Percentiles rank a stretch among this genome's conserved stretches.
Evolutionary conservation across 805 yeast genomes (phyloP).

Genomic region (Myxozyma udenii): DNA sequence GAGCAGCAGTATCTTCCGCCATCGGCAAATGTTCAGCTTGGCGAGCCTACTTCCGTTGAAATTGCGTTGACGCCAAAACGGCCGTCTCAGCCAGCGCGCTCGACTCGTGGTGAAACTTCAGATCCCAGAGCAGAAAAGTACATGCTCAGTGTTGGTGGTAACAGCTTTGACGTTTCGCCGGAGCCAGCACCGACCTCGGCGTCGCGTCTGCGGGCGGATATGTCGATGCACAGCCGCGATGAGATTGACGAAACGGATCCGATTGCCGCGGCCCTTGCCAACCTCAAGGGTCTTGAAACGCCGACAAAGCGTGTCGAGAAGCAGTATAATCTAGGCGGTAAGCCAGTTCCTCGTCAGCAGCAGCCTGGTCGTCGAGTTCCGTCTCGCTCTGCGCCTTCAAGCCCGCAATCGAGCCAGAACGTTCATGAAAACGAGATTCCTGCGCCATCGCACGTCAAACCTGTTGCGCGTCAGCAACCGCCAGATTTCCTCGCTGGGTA

Average conservation of each 20-base stretch:
- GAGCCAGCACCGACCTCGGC: not conserved
- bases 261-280: constrained; percentile 53
- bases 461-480: constrained; percentile 10
- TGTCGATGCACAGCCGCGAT: not conserved
- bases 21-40: not conserved
- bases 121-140: constrained; percentile 21
- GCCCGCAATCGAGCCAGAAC: constrained; percentile 22
- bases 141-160: constrained; percentile 27
- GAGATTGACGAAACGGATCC: constrained; percentile 44
- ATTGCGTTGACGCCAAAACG: not conserved
- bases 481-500: constrained; percentile 6
- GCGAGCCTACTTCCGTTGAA: constrained; percentile 4
- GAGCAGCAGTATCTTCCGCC: not conserved
- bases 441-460: constrained; percentile 13
- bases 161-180: constrained; percentile 18
- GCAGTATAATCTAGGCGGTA: constrained; percentile 9
- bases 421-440: constrained; percentile 9
- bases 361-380: constrained; percentile 26
- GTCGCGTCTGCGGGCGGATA: not conserved
- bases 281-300: constrained; percentile 35
- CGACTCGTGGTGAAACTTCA: not conserved
- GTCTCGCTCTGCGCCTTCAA: constrained; percentile 35
- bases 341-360: not conserved
- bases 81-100: not conserved
- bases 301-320: constrained; percentile 8